Conservation (phyloP, 352 stramenopile genomes). For the Globisporangium cederbergense region DNA sequence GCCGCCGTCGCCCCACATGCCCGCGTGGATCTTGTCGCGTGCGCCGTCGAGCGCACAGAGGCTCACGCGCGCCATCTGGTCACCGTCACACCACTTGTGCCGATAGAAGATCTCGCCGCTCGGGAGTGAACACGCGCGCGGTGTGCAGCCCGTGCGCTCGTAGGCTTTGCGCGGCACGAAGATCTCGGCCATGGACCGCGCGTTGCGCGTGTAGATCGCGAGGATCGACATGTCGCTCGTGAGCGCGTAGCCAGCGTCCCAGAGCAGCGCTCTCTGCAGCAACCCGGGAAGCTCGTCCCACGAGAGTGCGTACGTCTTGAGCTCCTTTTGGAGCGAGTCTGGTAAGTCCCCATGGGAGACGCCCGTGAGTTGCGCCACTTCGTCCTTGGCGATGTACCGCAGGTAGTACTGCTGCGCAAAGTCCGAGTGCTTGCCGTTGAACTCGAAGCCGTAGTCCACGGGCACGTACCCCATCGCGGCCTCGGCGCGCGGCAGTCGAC, state of each 20-base stretch:
- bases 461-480: constrained; percentile 23
- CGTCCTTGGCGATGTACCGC: constrained; percentile 35
- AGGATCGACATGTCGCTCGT: constrained; percentile 28
- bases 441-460: constrained; percentile 41
- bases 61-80: constrained; percentile 34
- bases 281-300: constrained; percentile 53
- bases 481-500: constrained; percentile 33
- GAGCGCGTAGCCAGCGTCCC: constrained; percentile 63
- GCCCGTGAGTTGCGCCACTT: constrained; percentile 26
- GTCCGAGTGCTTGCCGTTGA: constrained; percentile 59
- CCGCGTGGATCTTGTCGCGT: constrained; percentile 30
- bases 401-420: constrained; percentile 66
- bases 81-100: constrained; percentile 38
- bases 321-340: constrained; percentile 22
- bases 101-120: constrained; percentile 36
- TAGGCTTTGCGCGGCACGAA: constrained; percentile 56
- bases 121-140: constrained; percentile 23
- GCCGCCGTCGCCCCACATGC: constrained; percentile 61
- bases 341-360: constrained; percentile 27
- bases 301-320: constrained; percentile 32
- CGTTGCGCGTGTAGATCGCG: constrained; percentile 60
- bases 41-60: constrained; percentile 53
- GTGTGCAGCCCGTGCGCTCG: constrained; percentile 41
- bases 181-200: constrained; percentile 65
- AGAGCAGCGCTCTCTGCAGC: constrained; percentile 62